These are phyloP conservation scores for Phytophthora pseudosyringae DNA, from an alignment of 352 stramenopile genomes.

Conservation along the genomic window DNA sequence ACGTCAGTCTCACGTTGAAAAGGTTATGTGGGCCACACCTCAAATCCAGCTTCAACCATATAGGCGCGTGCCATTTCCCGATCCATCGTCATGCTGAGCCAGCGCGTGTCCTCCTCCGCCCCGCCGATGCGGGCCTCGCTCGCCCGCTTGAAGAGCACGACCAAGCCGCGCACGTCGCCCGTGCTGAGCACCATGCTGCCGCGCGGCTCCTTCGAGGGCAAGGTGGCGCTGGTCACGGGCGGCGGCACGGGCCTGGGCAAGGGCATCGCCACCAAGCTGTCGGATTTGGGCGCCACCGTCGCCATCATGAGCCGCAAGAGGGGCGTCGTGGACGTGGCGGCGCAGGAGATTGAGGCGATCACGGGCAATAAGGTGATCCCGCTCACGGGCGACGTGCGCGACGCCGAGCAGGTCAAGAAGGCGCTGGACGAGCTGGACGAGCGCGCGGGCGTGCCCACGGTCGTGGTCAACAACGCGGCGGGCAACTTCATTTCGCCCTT, in stretches of 20 bases:
- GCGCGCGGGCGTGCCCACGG: slow-evolving; percentile 65
- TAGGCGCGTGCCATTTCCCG: slow-evolving; percentile 11
- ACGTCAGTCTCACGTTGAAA: slow-evolving; percentile 8
- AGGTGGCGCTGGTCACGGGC: slow-evolving; percentile 95
- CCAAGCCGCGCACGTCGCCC: slow-evolving; percentile 34
- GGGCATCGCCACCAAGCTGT: slow-evolving; percentile 93
- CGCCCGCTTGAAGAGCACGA: slow-evolving; percentile 25
- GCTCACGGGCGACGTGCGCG: slow-evolving; percentile 89
- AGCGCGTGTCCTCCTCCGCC: slow-evolving; percentile 13
- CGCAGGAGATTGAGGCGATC: slow-evolving; percentile 75
- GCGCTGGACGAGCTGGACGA: slow-evolving; percentile 85
- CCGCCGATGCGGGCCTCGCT: slow-evolving; percentile 4
- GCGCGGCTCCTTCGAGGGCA: slow-evolving; percentile 66
- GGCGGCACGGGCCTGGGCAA: slow-evolving; percentile 95
- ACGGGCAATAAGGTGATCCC: slow-evolving; percentile 71
- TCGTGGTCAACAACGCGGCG: slow-evolving; percentile 88
- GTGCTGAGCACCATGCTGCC: slow-evolving; percentile 75
- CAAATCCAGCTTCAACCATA: slow-evolving; percentile 18
- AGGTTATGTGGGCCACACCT: slow-evolving; percentile 1
- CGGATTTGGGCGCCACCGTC: slow-evolving; percentile 92
- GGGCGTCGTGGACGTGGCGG: slow-evolving; percentile 87
- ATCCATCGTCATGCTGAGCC: slow-evolving; percentile 25
- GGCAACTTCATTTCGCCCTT: slow-evolving; percentile 96
- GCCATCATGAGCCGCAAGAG: slow-evolving; percentile 96
- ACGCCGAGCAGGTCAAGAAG: slow-evolving; percentile 85